Conservation (phyloP, 169 alveolate genomes). For the Plasmodium billcollinsi region DNA sequence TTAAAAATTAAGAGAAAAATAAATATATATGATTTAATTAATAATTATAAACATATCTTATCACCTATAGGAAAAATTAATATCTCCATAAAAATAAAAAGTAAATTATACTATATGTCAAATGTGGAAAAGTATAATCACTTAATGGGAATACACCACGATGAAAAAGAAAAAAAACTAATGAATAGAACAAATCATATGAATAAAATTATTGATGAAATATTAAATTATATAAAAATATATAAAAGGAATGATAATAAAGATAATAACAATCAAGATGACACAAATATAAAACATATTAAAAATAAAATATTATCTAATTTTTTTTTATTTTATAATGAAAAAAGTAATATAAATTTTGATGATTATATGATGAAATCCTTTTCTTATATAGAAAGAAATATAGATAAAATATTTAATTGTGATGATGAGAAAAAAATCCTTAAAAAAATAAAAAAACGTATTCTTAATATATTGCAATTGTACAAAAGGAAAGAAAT, state of each 20-base stretch:
- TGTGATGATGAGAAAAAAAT: conserved; percentile 1
- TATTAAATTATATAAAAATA: conserved; percentile 26
- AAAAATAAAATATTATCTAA: conserved; percentile 11
- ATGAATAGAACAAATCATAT: neutral
- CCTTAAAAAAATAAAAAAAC: conserved; percentile 2
- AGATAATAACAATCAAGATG: neutral
- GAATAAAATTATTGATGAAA: conserved; percentile 5
- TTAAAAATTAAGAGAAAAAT: conserved; percentile 47
- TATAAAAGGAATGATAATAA: neutral
- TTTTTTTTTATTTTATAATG: neutral
- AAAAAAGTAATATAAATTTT: conserved; percentile 4
- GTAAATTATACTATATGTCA: neutral
- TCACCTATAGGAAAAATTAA: conserved; percentile 47
- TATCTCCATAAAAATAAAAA: conserved; percentile 10
- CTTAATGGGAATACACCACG: conserved; percentile 21
- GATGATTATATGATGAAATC: conserved; percentile 2
- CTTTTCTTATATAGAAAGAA: conserved; percentile 29
- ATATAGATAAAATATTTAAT: conserved; percentile 16
- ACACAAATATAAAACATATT: neutral
- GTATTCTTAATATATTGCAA: conserved; percentile 25
- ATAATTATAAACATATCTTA: conserved; percentile 39
- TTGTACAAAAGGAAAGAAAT: neutral
- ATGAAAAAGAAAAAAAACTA: neutral
- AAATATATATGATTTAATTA: conserved; percentile 32
- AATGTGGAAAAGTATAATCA: conserved; percentile 18